Conservation (phyloP, 495 filamentous ascomycete genomes). For the Penicillium soppii region DNA sequence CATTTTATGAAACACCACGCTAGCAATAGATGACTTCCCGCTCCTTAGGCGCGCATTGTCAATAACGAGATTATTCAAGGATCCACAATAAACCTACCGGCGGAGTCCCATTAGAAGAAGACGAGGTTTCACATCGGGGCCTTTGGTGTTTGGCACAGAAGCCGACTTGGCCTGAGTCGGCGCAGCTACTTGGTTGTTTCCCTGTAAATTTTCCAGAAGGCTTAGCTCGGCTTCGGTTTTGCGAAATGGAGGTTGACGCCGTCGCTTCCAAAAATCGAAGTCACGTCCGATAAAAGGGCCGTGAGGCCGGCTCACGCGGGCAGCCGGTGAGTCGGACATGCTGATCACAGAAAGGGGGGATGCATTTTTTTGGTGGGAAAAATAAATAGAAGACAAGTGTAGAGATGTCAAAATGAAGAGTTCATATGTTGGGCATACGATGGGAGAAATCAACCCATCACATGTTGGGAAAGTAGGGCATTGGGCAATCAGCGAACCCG, state of each 20-base stretch:
- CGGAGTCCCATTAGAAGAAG: conserved; percentile 93
- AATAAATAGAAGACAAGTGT: neutral
- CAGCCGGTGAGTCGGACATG: conserved; percentile 1
- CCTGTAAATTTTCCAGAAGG: conserved; percentile 37
- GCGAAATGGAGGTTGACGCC: conserved; percentile 8
- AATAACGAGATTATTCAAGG: neutral
- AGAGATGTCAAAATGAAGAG: neutral
- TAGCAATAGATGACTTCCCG: conserved; percentile 96
- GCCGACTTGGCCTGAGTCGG: conserved; percentile 29
- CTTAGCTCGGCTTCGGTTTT: conserved; percentile 39
- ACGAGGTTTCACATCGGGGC: conserved; percentile 68
- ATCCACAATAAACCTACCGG: conserved; percentile 55
- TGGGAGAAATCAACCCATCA: conserved; percentile 4
- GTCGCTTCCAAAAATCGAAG: conserved; percentile 5
- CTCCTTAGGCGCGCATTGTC: conserved; percentile 56
- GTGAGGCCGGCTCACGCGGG: conserved; percentile 13
- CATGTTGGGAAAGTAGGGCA: neutral
- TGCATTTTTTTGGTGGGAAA: conserved; percentile 15
- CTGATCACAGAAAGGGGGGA: conserved; percentile 1
- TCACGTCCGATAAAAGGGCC: conserved; percentile 3
- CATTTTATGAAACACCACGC: conserved; percentile 97
- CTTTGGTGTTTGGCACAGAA: conserved; percentile 31
- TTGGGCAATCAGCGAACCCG: conserved; percentile 4
- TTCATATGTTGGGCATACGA: neutral
- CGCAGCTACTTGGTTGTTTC: conserved; percentile 20